These are phyloP conservation scores for Theobroma grandiflorum DNA, from an alignment of 441 rosid species.

Conservation along the genomic window DNA sequence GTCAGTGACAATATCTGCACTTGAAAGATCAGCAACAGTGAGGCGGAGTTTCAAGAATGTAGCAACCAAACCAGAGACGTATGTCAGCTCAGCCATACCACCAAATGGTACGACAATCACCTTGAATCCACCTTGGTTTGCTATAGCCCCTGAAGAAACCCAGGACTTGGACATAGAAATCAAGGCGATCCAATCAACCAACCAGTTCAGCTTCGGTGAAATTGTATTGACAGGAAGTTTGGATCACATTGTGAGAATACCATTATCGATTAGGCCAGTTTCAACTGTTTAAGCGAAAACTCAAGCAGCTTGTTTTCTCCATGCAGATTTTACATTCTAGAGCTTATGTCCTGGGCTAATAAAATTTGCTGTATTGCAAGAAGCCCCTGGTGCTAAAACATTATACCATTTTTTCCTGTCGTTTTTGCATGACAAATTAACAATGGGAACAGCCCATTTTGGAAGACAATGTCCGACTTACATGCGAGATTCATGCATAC, in stretches of 20 bases:
- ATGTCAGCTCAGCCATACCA: constrained; percentile 53
- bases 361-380: too few relatives aligned
- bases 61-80: constrained; percentile 60
- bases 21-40: constrained; percentile 48
- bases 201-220: constrained; percentile 75
- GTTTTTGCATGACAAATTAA: too few relatives aligned
- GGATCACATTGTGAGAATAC: constrained; percentile 73
- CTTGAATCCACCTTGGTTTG: constrained; percentile 74
- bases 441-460: too few relatives aligned
- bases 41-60: constrained; percentile 69
- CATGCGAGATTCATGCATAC: too few relatives aligned
- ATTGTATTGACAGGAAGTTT: constrained; percentile 73
- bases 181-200: constrained; percentile 46
- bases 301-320: not conserved
- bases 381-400: too few relatives aligned
- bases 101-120: constrained; percentile 70
- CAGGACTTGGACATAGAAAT: constrained; percentile 64
- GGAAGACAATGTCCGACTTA: too few relatives aligned
- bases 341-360: not conserved
- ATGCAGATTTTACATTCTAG: not conserved
- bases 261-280: constrained; percentile 63
- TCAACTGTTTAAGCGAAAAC: constrained; percentile 20
- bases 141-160: constrained; percentile 51
- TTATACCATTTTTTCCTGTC: too few relatives aligned
- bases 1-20: constrained; percentile 70